Evolutionary conservation across 257 asterid genomes (phyloP), one percentile per base, ranked within the genome.

Genomic region (Salvia hispanica): DNA sequence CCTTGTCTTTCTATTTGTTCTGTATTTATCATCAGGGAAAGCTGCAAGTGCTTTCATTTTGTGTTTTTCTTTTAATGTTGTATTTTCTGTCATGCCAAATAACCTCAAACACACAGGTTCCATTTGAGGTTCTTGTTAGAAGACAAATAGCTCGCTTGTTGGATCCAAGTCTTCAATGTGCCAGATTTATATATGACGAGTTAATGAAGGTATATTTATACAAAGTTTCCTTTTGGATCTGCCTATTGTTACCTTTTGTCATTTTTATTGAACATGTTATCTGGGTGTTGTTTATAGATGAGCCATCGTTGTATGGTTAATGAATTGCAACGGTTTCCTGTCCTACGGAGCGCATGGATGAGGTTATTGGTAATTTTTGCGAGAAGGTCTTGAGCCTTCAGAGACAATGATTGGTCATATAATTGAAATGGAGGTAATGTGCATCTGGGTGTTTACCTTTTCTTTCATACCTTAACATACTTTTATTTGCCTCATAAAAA

Each of bases 141-240:
- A 87, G 93, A 73, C 96, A 94, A 79, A 91, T 94, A 57, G 91
- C 96, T 74, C 95, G 97, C 25, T 77, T 94, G 66, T 77, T 89
- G 85, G 98, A 94, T 77, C 98, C 98, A 48, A 91, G 98, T 83
- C 91, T 94, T 73, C 99, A 94, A 56, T 94, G 98, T 79, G 96
- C 97, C 61, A 79, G 96, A 73, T 94, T 91, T 75, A 87, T 94
- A 64, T 94, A 87, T 55, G 96, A 91, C 76, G 99, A 94, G 89
- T 80, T 94, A 74, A 83, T 94, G 67, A 94, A 85, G 95, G 99
- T 91, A 79, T 61, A 18, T 39, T 33, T 21, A 62, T 56, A 9
- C 10, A 25, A 53, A 51, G n/a, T 25, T 14, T 9, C 60, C 47
- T 66, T 25, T 9, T 66, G 39, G 6, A 61, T 61, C 25, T 54